Percentiles rank a stretch among this genome's conserved stretches.
Evolutionary conservation across 2,329 filamentous ascomycete genomes (phyloP).

Genomic region (Beauveria bassiana): DNA sequence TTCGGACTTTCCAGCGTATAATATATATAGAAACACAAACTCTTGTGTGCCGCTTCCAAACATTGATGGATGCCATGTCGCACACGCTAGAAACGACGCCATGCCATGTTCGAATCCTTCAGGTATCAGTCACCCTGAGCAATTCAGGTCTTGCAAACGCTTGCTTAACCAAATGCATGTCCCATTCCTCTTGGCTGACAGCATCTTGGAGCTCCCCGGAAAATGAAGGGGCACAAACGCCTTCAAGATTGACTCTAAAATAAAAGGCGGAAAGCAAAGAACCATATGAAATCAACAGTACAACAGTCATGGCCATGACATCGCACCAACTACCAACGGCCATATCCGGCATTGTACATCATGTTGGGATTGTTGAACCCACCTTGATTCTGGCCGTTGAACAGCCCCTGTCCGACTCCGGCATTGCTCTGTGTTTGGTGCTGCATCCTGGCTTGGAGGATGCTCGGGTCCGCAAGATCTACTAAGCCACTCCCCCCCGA

Average conservation of each 20-base stretch:
- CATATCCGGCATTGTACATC: slow-evolving; percentile 71
- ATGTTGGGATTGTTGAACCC: slow-evolving; percentile 78
- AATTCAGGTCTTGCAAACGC: slow-evolving; percentile 22
- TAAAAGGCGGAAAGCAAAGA: slow-evolving; percentile 15
- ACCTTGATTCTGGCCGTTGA: slow-evolving; percentile 85
- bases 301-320: slow-evolving; percentile 13
- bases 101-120: slow-evolving; percentile 18
- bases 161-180: slow-evolving; percentile 25
- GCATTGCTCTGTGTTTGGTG: slow-evolving; percentile 75
- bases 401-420: slow-evolving; percentile 82
- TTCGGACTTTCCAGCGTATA: slow-evolving; percentile 18
- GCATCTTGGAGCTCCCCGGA: slow-evolving; percentile 16
- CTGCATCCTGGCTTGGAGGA: slow-evolving; percentile 95
- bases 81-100: slow-evolving; percentile 24
- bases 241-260: slow-evolving; percentile 17
- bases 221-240: slow-evolving; percentile 24
- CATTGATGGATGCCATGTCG: slow-evolving; percentile 15
- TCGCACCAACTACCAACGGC: slow-evolving; percentile 52
- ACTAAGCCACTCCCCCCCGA: slow-evolving; percentile 98
- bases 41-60: background rate
- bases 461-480: slow-evolving; percentile 99
- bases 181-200: slow-evolving; percentile 21
- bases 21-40: slow-evolving; percentile 13
- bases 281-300: slow-evolving; percentile 17
- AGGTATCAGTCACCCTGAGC: slow-evolving; percentile 20